Evolutionary conservation across 257 asterid genomes (phyloP).

Genomic region (Nicotiana undulata): DNA sequence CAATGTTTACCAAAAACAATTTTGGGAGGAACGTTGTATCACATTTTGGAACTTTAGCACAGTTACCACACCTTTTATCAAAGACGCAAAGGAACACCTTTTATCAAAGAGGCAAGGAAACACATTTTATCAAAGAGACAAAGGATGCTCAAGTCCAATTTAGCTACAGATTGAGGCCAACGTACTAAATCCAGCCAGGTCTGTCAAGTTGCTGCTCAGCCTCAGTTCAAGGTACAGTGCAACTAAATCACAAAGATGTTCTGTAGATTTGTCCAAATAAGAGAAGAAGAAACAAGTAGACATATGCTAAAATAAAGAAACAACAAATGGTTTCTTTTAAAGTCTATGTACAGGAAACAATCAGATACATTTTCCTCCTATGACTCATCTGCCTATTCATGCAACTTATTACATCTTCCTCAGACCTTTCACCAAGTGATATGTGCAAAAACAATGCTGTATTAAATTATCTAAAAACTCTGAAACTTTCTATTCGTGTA

Average conservation of each 20-base stretch:
- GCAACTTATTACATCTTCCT: neutral
- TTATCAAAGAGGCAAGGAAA: too few relatives aligned
- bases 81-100: too few relatives aligned
- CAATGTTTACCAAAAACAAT: neutral
- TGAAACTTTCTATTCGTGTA: neutral
- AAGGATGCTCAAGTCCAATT: too few relatives aligned
- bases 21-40: neutral
- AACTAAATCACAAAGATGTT: neutral
- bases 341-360: constrained; percentile 5
- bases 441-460: neutral
- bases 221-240: neutral
- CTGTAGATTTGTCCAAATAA: neutral
- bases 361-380: neutral
- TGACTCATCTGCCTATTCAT: neutral
- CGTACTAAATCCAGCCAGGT: too few relatives aligned
- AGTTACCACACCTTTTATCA: too few relatives aligned
- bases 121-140: too few relatives aligned
- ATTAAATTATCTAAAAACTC: neutral
- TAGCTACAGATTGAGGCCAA: neutral
- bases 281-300: neutral
- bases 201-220: neutral
- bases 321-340: neutral
- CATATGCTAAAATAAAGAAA: neutral
- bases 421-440: neutral
- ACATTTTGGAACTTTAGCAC: too few relatives aligned